Base-by-base conservation (phyloP, 768 basidiomycete genomes). In the Pleurotus platypus region DNA sequence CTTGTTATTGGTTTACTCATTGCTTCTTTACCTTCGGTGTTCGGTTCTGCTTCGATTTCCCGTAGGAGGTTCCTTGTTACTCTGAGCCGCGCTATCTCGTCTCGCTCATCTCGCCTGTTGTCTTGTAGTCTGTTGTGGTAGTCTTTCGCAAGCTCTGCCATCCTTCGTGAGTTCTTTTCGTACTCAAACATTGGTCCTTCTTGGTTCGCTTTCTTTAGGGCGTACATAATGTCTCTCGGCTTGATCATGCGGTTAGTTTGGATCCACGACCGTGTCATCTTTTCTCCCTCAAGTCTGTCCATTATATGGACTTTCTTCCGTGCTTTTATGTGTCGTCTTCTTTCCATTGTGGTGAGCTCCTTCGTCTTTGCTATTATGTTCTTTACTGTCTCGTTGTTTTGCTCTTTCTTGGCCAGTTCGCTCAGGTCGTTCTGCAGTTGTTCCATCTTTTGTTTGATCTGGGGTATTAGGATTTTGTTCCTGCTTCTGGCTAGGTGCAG, bases 91-190 rank as follows among this genome's bases (percentile, higher is more conserved):
- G 3, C 4, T 3, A 40, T 2, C 16, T 58, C 40, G 27, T 45
- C 54, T n/a, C 54, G 2, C 5, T 58, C 49, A 6, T 46, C 46
- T 18, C 43, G 2, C 3, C 22, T 5, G 15, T 53, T 22, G 6
- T 22, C 30, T 13, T 58, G 57, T 18, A 58, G 49, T 2, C 9
- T 37, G 7, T 58, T 22, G 24, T 58, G 57, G 24, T 58, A 58
- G 6, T 43, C 2, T 5, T 16, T 9, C 8, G 47, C 57, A 5
- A 53, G 5, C 24, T 42, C 49, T 24, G 37, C 53, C 57, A 58
- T 58, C n/a, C 49, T 40, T 51, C 15, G 1, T 16, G 49, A 51
- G 6, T 37, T 20, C 7, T 22, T 51, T 38, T 37, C 49, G 3
- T 13, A 9, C 18, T 35, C 15, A 27, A 4, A 2, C 7, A 4